These are phyloP conservation scores for Colletotrichum lentis DNA, from an alignment of 2,329 filamentous ascomycete genomes.

Conservation along the genomic window DNA sequence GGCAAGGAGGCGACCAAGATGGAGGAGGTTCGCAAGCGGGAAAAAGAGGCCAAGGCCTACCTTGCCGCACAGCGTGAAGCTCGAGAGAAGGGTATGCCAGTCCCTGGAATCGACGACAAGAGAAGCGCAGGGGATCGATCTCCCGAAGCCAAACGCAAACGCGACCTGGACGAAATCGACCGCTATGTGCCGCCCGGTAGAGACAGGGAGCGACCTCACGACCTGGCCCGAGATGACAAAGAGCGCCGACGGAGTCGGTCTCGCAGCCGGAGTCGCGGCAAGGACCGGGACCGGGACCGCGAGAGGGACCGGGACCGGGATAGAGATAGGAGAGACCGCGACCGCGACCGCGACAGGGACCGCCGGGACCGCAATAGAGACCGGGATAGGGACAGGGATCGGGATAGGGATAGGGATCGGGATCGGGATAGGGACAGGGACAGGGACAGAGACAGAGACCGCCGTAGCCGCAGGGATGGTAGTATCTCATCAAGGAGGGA, in stretches of 20 bases:
- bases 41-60: conserved; percentile 71
- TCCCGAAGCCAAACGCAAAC: conserved; percentile 53
- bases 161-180: conserved; percentile 53
- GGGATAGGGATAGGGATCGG: conserved; percentile 45
- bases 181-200: conserved; percentile 58
- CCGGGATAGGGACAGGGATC: conserved; percentile 32
- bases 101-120: conserved; percentile 66
- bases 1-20: conserved; percentile 66
- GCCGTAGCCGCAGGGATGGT: conserved; percentile 28
- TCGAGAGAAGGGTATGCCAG: conserved; percentile 64
- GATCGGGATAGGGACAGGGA: conserved; percentile 37
- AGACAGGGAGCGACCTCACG: conserved; percentile 42
- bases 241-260: conserved; percentile 50
- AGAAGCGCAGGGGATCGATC: conserved; percentile 52
- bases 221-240: conserved; percentile 43
- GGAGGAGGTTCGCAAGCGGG: conserved; percentile 68
- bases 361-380: conserved; percentile 46
- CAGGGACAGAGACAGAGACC: conserved; percentile 39
- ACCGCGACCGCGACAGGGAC: conserved; percentile 46
- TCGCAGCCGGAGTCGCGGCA: conserved; percentile 47
- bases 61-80: conserved; percentile 69
- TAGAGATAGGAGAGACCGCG: conserved; percentile 47
- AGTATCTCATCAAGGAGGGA: conserved; percentile 29
- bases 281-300: conserved; percentile 46
- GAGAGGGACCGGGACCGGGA: conserved; percentile 47